Conservation (phyloP, 2,329 filamentous ascomycete genomes). For the Triangularia verruculosa region DNA sequence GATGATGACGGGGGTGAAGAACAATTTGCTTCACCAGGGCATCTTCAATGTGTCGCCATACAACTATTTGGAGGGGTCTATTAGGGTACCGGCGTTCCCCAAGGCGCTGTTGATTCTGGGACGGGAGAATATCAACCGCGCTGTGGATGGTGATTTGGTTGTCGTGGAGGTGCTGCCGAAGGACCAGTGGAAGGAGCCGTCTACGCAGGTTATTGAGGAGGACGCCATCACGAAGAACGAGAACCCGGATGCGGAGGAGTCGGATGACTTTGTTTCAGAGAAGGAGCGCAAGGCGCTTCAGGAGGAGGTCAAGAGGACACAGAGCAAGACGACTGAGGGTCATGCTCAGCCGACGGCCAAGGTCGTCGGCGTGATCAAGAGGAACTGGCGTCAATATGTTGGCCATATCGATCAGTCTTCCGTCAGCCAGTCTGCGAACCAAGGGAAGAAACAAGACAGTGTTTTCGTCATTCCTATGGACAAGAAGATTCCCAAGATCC, state of each 20-base stretch:
- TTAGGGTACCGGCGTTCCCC: slow-evolving; percentile 86
- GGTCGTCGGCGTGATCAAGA: slow-evolving; percentile 87
- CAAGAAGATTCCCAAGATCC: slow-evolving; percentile 94
- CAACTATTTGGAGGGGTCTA: slow-evolving; percentile 93
- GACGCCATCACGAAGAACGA: slow-evolving; percentile 89
- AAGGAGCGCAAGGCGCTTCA: slow-evolving; percentile 83
- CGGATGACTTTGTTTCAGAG: slow-evolving; percentile 76
- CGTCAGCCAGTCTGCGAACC: slow-evolving; percentile 67
- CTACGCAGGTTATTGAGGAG: slow-evolving; percentile 93
- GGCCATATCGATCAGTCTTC: slow-evolving; percentile 90
- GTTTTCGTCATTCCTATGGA: slow-evolving; percentile 98
- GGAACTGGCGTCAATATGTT: slow-evolving; percentile 98
- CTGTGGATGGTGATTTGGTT: slow-evolving; percentile 87
- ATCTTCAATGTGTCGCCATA: slow-evolving; percentile 96
- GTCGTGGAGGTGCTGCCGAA: slow-evolving; percentile 90
- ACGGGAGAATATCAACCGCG: slow-evolving; percentile 92
- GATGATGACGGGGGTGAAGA: slow-evolving; percentile 91
- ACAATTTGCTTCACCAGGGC: slow-evolving; percentile 86
- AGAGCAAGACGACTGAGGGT: slow-evolving; percentile 72
- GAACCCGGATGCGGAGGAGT: slow-evolving; percentile 80
- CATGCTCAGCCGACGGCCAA: slow-evolving; percentile 85
- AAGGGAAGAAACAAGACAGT: slow-evolving; percentile 81
- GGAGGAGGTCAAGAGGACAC: slow-evolving; percentile 84
- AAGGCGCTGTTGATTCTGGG: slow-evolving; percentile 85
- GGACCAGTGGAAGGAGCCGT: slow-evolving; percentile 95